Percentiles rank a stretch among this genome's conserved stretches.
Evolutionary conservation across 1,139 yeast species (phyloP).

Genomic region (Zygosaccharomyces sapae): DNA sequence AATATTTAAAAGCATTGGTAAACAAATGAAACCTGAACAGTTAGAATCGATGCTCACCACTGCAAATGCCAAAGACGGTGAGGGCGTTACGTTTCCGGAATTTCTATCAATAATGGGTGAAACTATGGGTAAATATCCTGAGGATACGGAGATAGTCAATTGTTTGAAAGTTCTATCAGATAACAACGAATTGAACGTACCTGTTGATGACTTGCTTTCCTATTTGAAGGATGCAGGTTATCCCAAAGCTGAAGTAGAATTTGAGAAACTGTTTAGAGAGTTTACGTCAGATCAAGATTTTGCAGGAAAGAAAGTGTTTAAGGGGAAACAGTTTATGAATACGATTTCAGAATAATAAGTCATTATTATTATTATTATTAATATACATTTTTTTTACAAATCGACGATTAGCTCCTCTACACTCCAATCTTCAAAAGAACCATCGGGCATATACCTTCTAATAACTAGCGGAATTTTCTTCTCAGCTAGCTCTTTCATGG

Average conservation of each 20-base stretch:
- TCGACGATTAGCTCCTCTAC: slow-evolving; percentile 96
- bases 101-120: slow-evolving; percentile 66
- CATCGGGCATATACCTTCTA: slow-evolving; percentile 94
- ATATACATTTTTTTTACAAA: slow-evolving; percentile 40
- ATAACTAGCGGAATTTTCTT: slow-evolving; percentile 92
- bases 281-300: slow-evolving; percentile 54
- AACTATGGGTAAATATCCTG: slow-evolving; percentile 55
- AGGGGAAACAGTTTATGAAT: slow-evolving; percentile 58
- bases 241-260: slow-evolving; percentile 42
- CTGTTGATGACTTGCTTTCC: slow-evolving; percentile 48
- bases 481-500: slow-evolving; percentile 94
- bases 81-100: slow-evolving; percentile 62
- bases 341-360: slow-evolving; percentile 37
- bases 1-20: slow-evolving; percentile 52
- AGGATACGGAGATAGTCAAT: slow-evolving; percentile 52
- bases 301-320: slow-evolving; percentile 53
- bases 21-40: slow-evolving; percentile 40
- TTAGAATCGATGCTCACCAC: slow-evolving; percentile 47
- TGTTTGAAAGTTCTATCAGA: slow-evolving; percentile 62
- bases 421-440: slow-evolving; percentile 97
- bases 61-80: slow-evolving; percentile 18
- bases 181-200: slow-evolving; percentile 40
- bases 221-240: slow-evolving; percentile 55
- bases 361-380: slow-evolving; percentile 1
- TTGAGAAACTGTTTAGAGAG: slow-evolving; percentile 50